A percentile compares a stretch with the other conserved stretches of the same genome.
These are phyloP conservation scores for Skeletonema tropicum DNA, from an alignment of 108 stramenopile species.

Conservation along the genomic window DNA sequence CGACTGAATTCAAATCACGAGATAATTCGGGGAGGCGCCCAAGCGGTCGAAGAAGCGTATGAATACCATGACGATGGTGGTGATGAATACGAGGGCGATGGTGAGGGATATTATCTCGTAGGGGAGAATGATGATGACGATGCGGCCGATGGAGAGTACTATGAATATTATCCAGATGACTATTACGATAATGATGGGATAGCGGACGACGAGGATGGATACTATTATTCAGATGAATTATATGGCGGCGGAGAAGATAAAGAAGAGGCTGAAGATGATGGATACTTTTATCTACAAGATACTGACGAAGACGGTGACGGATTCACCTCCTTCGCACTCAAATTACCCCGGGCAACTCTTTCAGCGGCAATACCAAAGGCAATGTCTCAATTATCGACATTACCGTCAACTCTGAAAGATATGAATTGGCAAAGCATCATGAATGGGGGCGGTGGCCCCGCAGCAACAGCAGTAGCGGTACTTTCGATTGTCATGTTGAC, in stretches of 20 bases:
- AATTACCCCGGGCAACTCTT: no score
- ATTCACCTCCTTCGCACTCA: background rate
- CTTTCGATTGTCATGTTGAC: background rate
- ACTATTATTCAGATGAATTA: background rate
- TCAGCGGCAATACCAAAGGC: background rate
- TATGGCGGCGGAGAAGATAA: background rate
- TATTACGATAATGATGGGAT: background rate
- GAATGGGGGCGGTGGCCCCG: background rate
- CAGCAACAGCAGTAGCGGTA: background rate
- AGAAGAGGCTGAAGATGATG: background rate
- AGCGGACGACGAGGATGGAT: background rate
- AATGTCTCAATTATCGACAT: background rate
- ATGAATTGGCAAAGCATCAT: background rate
- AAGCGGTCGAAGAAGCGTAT: background rate
- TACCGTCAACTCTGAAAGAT: background rate
- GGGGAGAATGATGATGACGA: constrained; percentile 4
- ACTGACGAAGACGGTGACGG: background rate
- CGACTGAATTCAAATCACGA: background rate
- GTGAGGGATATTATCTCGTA: constrained; percentile 12
- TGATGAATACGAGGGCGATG: constrained; percentile 2
- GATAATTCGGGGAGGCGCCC: background rate
- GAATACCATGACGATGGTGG: constrained; percentile 2
- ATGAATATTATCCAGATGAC: background rate
- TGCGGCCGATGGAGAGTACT: background rate
- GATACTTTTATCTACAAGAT: background rate